Evolutionary conservation across 129 eudicot genomes (phyloP), one percentile per base, ranked within the genome.

Genomic region (Cynara cardunculus): DNA sequence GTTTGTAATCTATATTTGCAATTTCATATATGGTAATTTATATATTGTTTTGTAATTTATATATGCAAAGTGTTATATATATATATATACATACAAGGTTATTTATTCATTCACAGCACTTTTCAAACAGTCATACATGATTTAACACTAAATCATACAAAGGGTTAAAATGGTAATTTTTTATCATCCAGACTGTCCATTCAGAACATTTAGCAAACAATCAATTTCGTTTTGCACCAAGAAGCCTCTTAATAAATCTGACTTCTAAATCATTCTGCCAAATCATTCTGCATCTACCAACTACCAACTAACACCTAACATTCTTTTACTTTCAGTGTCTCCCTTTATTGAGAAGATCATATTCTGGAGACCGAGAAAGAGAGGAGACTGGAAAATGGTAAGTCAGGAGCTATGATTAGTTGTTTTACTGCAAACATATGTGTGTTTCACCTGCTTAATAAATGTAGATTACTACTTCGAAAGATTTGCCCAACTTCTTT

Each of bases 311-410:
- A 53, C 62, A 53, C 62, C 8, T 46, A 14, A 18, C 53, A 19
- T 82, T 75, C 19, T 64, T 69, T 49, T 75, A 13, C 5, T 83
- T 59, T 62, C 86, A 77, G 86, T 44, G 61, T 14, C 68, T 39
- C 21, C 26, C 28, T 24, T 71, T 61, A 46, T 21, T 37, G 82
- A 74, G 76, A 62, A 77, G 79, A 62, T 71, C 61, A 9, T 67
- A 24, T 44, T 77, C 28, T 16, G 41, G 79, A 74, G 26, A 34
- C 61, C 11, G 11, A 74, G 53, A 41, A 39, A 65, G 27, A 56
- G 62, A 31, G 64, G 37, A 69, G 66, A 46, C 71, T 56, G 78
- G 59, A 71, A 61, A 76, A 83, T 83, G 86, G 86, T 82, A 76
- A 71, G 72, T 71, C 44, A 39, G 7, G 56, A 62, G 5, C 26